Base-by-base conservation (phyloP, 1,284 basidiomycete genomes). In the Sporisorium exsertum region DNA sequence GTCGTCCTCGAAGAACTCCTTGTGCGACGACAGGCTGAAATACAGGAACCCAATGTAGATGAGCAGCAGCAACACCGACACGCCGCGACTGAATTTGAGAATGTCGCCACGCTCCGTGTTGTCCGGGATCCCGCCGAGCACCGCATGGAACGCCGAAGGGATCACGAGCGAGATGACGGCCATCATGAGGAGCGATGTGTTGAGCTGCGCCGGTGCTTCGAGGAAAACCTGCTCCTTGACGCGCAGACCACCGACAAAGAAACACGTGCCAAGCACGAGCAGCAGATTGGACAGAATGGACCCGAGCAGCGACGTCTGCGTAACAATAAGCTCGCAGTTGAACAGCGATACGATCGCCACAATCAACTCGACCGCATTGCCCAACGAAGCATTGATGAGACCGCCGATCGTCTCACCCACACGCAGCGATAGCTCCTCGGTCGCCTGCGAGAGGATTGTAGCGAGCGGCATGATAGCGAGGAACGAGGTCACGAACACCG, bases 301-400 rank as follows among this genome's bases (percentile, higher is more conserved):
- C 1, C 81, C 81, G 32, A 82, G 64, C 24, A 82, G 58, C 45
- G 79, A 81, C 5, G 81, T 81, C 52, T 82, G 81, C 0, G 78
- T 78, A 52, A 82, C 79, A 45, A 72, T 75, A 10, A 81, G 61
- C 61, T 82, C 74, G 70, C 81, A 82, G 22, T 82, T 60, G 67
- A 82, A 78, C 22, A 82, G 73, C 37, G 81, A 79, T 16, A 82
- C 78, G 58, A 82, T 82, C 29, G 81, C 81, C 6, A 82, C 81
- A 53, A 82, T 82, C 40, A 82, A 51, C 47, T 82, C 81, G 58
- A 82, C 81, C 2, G 81, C 81, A 32, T 82, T 82, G 24, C 81
- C 81, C 29, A 82, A 66, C 2, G 81, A 78, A 32, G 81, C 81
- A 32, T 82, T 82, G 65, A 82, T 72, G 29, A 82, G 72, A 50